phyloP scores from a whole-genome alignment of 2,329 filamentous ascomycete genomes.

The Colletotrichum brevisporum region DNA sequence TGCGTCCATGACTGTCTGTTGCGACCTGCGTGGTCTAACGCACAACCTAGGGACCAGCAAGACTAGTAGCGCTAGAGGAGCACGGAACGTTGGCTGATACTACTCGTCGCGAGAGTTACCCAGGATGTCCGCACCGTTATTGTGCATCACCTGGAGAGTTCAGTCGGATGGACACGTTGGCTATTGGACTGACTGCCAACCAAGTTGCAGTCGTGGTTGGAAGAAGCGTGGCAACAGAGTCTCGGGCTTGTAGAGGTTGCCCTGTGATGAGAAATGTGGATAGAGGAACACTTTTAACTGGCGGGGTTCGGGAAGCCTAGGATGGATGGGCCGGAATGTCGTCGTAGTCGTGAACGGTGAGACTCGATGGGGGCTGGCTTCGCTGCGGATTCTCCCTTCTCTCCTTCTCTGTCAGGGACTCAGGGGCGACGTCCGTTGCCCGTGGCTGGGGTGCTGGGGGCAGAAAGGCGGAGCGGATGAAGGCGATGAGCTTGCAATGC shows the following conservation, averaged over 20 bases:
- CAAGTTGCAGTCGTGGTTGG: conserved; percentile 15
- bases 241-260: not conserved
- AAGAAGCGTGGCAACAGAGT: not conserved
- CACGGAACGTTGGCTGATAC: conserved; percentile 31
- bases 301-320: conserved; percentile 28
- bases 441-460: conserved; percentile 6
- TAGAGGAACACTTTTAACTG: conserved; percentile 13
- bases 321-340: conserved; percentile 22
- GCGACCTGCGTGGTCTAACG: conserved; percentile 41
- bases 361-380: conserved; percentile 4
- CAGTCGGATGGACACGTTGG: conserved; percentile 18
- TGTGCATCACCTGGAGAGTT: conserved; percentile 1
- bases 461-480: conserved; percentile 9
- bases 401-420: conserved; percentile 19
- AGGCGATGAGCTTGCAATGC: conserved; percentile 11
- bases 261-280: conserved; percentile 9
- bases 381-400: conserved; percentile 2
- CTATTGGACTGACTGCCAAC: not conserved
- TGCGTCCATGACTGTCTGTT: conserved; percentile 52
- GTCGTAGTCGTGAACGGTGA: not conserved
- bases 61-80: conserved; percentile 35
- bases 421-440: conserved; percentile 12
- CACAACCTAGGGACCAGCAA: conserved; percentile 31
- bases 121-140: conserved; percentile 2
- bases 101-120: conserved; percentile 19